phyloP scores from a whole-genome alignment of 192 early-diverging fungal species.

The Neocallimastix lanati region DNA sequence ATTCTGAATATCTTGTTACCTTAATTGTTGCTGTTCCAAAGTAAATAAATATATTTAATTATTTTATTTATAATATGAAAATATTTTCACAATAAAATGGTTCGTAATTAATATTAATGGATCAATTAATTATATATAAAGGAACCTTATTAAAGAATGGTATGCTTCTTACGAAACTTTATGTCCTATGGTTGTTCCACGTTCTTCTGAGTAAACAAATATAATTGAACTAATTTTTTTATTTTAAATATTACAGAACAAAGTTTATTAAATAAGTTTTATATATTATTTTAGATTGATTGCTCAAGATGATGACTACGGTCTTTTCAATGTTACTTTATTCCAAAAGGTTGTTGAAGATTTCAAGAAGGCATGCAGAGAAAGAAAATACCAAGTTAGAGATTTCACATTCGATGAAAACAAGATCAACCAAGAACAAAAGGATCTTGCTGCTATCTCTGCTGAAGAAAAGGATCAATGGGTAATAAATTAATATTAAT shows the following conservation, averaged over 20 bases:
- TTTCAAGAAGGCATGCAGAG: conserved; percentile 73
- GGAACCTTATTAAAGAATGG: conserved; percentile 66
- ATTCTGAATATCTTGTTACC: conserved; percentile 88
- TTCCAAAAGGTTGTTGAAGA: conserved; percentile 81
- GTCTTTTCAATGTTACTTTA: conserved; percentile 73
- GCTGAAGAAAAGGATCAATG: conserved; percentile 64
- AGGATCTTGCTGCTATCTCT: conserved; percentile 36
- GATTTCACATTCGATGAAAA: conserved; percentile 88
- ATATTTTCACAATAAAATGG: no score
- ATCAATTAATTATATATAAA: no score
- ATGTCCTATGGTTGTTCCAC: conserved; percentile 87
- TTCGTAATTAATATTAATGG: no score
- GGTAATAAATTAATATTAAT: no score
- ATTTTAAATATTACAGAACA: no score
- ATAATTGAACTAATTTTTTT: no score
- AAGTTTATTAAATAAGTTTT: no score
- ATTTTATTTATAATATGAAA: no score
- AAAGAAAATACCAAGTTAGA: conserved; percentile 77
- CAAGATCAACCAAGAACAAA: conserved; percentile 36
- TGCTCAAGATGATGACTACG: conserved; percentile 89
- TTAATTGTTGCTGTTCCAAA: conserved; percentile 88
- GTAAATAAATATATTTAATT: no score
- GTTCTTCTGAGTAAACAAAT: conserved; percentile 68
- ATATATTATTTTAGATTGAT: no score
- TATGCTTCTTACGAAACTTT: conserved; percentile 67